These are phyloP conservation scores for Aspergillus sclerotiicarbonarius DNA, from an alignment of 495 filamentous ascomycete species.

Conservation along the genomic window DNA sequence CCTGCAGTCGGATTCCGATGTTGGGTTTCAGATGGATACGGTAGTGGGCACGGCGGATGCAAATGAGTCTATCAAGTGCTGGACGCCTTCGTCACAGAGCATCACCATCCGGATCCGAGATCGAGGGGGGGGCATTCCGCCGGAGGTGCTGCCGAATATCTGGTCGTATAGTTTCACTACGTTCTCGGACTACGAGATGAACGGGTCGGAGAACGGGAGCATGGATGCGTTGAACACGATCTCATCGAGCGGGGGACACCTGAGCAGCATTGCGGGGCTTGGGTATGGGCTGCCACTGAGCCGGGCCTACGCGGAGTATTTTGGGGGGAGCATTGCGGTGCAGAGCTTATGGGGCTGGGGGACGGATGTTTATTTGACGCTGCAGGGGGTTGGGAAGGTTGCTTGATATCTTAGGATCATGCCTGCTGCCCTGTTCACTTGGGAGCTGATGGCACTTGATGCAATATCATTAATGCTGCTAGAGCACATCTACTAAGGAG, in stretches of 20 bases:
- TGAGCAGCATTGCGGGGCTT: slow-evolving; percentile 81
- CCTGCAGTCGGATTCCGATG: slow-evolving; percentile 27
- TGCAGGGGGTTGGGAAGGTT: slow-evolving; percentile 82
- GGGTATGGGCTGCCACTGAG: slow-evolving; percentile 92
- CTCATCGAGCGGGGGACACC: slow-evolving; percentile 61
- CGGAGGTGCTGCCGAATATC: slow-evolving; percentile 77
- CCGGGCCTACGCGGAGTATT: slow-evolving; percentile 95
- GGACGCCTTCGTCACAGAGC: slow-evolving; percentile 64
- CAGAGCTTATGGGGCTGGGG: slow-evolving; percentile 97
- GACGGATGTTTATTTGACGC: slow-evolving; percentile 72
- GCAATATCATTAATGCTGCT: too few species aligned
- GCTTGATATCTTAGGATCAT: neutral
- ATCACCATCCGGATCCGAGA: slow-evolving; percentile 96
- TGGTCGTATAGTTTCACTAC: slow-evolving; percentile 98
- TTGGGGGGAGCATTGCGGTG: slow-evolving; percentile 91
- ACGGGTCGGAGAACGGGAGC: slow-evolving; percentile 39
- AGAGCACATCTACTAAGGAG: too few species aligned
- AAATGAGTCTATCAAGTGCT: slow-evolving; percentile 37
- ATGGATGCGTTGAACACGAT: slow-evolving; percentile 71
- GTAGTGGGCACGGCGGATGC: slow-evolving; percentile 30
- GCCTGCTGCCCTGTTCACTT: too few species aligned
- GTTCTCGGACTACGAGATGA: slow-evolving; percentile 65
- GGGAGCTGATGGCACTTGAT: too few species aligned
- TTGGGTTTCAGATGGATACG: slow-evolving; percentile 31
- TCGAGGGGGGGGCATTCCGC: slow-evolving; percentile 86